These are phyloP conservation scores for Primulina tabacum DNA, from an alignment of 257 asterid species.

Conservation along the genomic window DNA sequence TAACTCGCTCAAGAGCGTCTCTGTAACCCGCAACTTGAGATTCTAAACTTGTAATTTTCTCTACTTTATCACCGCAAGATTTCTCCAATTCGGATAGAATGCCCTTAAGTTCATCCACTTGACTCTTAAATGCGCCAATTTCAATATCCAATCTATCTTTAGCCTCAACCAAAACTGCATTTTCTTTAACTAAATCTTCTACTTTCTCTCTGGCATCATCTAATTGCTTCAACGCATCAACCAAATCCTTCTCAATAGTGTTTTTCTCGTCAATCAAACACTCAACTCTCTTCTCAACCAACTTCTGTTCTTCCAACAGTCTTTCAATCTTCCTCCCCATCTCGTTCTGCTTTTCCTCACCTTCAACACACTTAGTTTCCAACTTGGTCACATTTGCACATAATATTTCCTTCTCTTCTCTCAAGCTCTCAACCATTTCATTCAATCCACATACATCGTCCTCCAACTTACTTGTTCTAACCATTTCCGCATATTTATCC, in stretches of 20 bases:
- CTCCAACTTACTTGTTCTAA: slow-evolving; percentile 48
- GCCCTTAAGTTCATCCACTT: slow-evolving; percentile 37
- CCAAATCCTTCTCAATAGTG: slow-evolving; percentile 40
- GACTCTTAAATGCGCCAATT: slow-evolving; percentile 41
- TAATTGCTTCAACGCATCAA: slow-evolving; percentile 33
- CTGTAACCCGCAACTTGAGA: slow-evolving; percentile 38
- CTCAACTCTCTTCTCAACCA: slow-evolving; percentile 36
- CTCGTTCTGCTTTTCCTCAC: slow-evolving; percentile 49
- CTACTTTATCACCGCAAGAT: slow-evolving; percentile 27
- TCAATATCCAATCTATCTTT: slow-evolving; percentile 37
- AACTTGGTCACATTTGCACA: slow-evolving; percentile 37
- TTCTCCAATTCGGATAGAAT: slow-evolving; percentile 36
- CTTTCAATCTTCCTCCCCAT: slow-evolving; percentile 43
- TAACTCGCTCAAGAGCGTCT: slow-evolving; percentile 35
- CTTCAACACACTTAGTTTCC: slow-evolving; percentile 51
- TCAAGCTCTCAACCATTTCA: slow-evolving; percentile 39
- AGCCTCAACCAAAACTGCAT: slow-evolving; percentile 36
- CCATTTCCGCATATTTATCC: slow-evolving; percentile 40
- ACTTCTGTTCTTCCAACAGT: slow-evolving; percentile 41
- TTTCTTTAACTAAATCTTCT: slow-evolving; percentile 44
- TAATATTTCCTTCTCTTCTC: slow-evolving; percentile 42
- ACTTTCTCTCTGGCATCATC: slow-evolving; percentile 31
- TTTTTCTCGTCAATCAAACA: slow-evolving; percentile 46
- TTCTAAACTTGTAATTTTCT: slow-evolving; percentile 39
- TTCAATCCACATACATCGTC: slow-evolving; percentile 38